Base-by-base conservation (phyloP, 202 grass and related monocot genomes). In the Elaeis oleifera region DNA sequence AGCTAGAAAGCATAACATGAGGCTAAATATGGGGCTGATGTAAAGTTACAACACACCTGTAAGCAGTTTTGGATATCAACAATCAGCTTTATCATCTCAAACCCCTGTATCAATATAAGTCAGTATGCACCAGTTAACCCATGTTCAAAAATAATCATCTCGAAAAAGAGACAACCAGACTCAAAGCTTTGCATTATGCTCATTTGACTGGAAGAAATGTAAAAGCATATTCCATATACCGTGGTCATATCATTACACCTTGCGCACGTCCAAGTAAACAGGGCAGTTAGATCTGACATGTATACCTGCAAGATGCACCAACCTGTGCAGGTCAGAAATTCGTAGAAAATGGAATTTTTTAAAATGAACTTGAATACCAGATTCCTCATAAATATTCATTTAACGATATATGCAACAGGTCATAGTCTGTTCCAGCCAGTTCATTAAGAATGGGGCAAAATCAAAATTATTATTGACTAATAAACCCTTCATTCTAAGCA, bases 211-310 rank as follows among this genome's bases (percentile, higher is more conserved):
- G 39, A 1, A 68, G 2, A 50, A 81, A 83, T 58, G 16, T 3
- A 67, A 76, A 56, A 29, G 24, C 29, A n/a, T 50, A 5, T 23
- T 14, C 65, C 74, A 79, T 72, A 74, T 90, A 95, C 90, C 74
- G 62, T 81, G 69, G 83, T 95, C 68, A 95, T 74, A 77, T 90
- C 81, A 61, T 76, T 69, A 1, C 85, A 99, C 82, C 94, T 79
- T 39, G 63, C 62, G 64, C 94, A 99, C 50, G 85, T 94, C 94
- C 94, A 99, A 29, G 74, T 89, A 89, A 84, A 92, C 67, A 99
- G 67, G 75, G 80, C 77, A 61, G 85, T 94, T 73, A 99, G 58
- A 86, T 99, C 94, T 39, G 85, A 77, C 74, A 87, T 92, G 36
- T 89, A 99, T 27, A 99, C 90, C 94, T 99, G 85, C 74, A 86